These are phyloP conservation scores for Capsicum baccatum DNA, from an alignment of 257 asterid species.

Conservation along the genomic window DNA sequence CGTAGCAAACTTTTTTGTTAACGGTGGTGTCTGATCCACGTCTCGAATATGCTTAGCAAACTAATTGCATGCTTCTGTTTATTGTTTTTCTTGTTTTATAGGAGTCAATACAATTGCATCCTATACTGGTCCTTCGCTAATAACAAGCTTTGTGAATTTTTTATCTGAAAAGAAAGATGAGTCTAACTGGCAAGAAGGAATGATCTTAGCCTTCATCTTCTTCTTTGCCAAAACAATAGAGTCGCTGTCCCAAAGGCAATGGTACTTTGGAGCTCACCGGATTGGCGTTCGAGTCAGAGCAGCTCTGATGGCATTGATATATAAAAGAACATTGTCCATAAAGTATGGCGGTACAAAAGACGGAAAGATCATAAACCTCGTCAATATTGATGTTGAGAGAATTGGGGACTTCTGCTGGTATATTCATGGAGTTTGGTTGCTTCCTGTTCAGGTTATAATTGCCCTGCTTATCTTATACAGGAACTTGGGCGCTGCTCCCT, in stretches of 20 bases:
- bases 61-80: conserved; percentile 25
- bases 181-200: conserved; percentile 57
- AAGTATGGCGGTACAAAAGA: conserved; percentile 62
- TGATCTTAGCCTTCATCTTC: conserved; percentile 66
- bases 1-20: neutral
- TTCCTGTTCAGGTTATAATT: conserved; percentile 69
- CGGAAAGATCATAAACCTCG: conserved; percentile 64
- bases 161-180: conserved; percentile 54
- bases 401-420: conserved; percentile 83
- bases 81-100: conserved; percentile 33
- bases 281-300: conserved; percentile 74
- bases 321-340: conserved; percentile 59
- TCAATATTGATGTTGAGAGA: conserved; percentile 83
- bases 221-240: conserved; percentile 77
- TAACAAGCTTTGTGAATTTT: conserved; percentile 79
- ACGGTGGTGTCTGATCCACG: neutral
- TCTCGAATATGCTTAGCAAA: neutral
- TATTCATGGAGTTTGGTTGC: conserved; percentile 81
- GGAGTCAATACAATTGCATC: conserved; percentile 81
- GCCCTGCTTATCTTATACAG: conserved; percentile 68
- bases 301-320: conserved; percentile 71
- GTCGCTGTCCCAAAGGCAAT: conserved; percentile 83
- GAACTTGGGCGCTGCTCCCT: conserved; percentile 74
- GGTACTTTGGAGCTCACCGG: conserved; percentile 88
- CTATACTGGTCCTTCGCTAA: conserved; percentile 75